A percentile compares a stretch with the other conserved stretches of the same genome.
These are phyloP conservation scores for Trichoderma sp. DNA, from an alignment of 2,329 filamentous ascomycete genomes.

Conservation along the genomic window DNA sequence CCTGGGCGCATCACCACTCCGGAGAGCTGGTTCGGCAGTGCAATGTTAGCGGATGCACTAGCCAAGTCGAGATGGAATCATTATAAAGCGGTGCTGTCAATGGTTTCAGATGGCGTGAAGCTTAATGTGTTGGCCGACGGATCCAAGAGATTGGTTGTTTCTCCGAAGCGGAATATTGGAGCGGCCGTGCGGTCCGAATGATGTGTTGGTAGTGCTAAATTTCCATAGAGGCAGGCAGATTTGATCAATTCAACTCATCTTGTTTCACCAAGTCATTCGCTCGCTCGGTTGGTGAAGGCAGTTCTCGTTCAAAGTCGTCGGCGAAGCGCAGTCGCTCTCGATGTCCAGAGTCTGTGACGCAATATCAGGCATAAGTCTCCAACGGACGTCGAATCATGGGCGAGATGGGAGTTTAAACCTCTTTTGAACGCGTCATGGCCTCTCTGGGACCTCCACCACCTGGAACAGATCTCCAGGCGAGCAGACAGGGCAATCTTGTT, in stretches of 20 bases:
- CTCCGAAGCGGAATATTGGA: neutral
- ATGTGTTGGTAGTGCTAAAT: neutral
- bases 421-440: neutral
- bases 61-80: neutral
- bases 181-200: constrained; percentile 1
- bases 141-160: neutral
- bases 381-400: neutral
- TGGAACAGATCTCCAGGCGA: neutral
- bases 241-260: neutral
- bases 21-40: neutral
- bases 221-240: neutral
- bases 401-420: neutral
- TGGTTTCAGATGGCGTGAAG: constrained; percentile 2
- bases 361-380: neutral
- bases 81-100: neutral
- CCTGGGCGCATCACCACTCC: neutral
- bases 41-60: neutral
- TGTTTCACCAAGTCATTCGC: neutral
- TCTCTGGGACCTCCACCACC: neutral
- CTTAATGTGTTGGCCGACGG: neutral
- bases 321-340: neutral
- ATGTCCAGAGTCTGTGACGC: neutral
- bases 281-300: neutral
- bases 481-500: neutral
- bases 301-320: neutral